Evolutionary conservation across 1,284 basidiomycete species (phyloP).

Genomic region (Ustilago nuda): DNA sequence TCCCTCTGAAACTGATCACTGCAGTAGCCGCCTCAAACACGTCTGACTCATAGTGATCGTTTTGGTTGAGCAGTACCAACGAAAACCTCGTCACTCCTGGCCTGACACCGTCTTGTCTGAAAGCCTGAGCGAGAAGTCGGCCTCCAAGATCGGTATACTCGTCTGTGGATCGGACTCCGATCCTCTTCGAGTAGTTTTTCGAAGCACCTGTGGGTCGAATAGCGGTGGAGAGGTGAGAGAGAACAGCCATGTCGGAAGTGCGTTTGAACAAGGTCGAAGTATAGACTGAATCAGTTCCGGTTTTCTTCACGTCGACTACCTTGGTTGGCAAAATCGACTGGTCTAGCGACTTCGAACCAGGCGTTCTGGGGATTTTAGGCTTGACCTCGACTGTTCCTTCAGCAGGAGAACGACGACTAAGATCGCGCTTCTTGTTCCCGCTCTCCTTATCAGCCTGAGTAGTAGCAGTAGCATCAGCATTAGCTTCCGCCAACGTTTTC

Average conservation of each 20-base stretch:
- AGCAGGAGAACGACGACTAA: neutral
- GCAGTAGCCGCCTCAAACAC: conserved; percentile 26
- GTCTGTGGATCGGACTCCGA: conserved; percentile 48
- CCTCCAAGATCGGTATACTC: conserved; percentile 33
- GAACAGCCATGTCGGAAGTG: conserved; percentile 42
- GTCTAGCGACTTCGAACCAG: neutral
- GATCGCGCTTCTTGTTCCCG: neutral
- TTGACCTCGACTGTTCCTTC: neutral
- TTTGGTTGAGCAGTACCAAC: conserved; percentile 51
- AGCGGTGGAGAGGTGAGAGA: conserved; percentile 49
- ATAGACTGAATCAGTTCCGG: conserved; percentile 15
- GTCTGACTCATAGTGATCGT: conserved; percentile 55
- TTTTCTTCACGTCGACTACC: conserved; percentile 34
- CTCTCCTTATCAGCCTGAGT: neutral
- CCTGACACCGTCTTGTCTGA: conserved; percentile 39
- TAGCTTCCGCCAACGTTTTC: conserved; percentile 22
- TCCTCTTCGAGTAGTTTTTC: conserved; percentile 27
- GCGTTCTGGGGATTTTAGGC: neutral
- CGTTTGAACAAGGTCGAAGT: conserved; percentile 30
- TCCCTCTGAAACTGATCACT: conserved; percentile 38
- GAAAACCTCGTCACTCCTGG: conserved; percentile 40
- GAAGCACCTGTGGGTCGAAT: conserved; percentile 33
- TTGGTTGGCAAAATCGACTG: conserved; percentile 16
- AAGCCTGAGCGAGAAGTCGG: conserved; percentile 38
- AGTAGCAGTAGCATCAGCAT: neutral